Base-by-base conservation (phyloP, 495 filamentous ascomycete species). In the Corynascus novoguineensis region DNA sequence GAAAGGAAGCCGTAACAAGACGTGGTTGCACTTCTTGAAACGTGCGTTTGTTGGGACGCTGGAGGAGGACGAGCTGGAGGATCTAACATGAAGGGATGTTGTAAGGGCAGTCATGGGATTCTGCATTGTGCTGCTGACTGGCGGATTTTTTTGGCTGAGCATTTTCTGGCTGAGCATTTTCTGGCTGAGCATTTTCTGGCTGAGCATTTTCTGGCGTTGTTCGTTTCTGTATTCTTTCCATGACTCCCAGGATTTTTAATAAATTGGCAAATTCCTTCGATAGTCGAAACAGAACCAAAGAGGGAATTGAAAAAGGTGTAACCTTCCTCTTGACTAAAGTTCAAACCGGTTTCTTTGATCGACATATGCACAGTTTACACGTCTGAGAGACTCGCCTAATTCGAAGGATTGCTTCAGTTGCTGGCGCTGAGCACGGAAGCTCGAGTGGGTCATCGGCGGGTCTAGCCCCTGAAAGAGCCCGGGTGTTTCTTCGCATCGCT, bases 1-100 rank as follows among this genome's bases (percentile, higher is more conserved):
- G 53, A 69, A 77, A 73, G 71, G 72, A 81, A 73, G 53, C 70
- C 73, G 32, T n/a, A 79, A 81, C 60, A 78, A 79, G 63, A 67
- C 80, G 4, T 96, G 91, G 91, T 78, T 82, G 47, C 78, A 86
- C 10, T 96, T 96, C 66, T 69, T 95, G 17, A 69, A 73, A 24
- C 83, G 89, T 38, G 91, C 91, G 0, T 95, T 93, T 75, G 86
- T 93, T 21, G 83, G 86, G 21, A 87, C 82, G 15, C 72, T 85
- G 62, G 76, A 83, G 57, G 71, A 77, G 48, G 74, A 84, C 28
- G 84, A 90, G 24, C 61, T 87, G 31, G 70, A 75, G 53, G 70
- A 79, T 45, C 55, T 74, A 14, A 21, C 7, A 10, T 66, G 54
- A 60, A 21, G 1, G 4, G 44, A 6, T n/a, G n/a, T 17, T 3